Evolutionary conservation across 345 rosid species (phyloP).

Genomic region (Melaleuca alternifolia): DNA sequence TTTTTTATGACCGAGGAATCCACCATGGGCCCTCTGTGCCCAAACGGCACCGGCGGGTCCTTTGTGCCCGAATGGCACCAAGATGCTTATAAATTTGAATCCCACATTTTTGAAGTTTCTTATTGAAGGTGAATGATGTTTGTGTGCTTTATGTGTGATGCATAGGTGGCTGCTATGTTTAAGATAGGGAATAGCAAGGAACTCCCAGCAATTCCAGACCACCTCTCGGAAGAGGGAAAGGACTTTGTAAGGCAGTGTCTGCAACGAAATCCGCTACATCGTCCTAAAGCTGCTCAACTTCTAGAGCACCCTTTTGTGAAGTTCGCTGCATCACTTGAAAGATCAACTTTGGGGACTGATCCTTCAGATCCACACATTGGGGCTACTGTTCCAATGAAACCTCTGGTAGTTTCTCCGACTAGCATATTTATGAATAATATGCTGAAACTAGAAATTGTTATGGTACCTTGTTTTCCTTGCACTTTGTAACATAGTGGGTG

Average conservation of each 20-base stretch:
- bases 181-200: constrained; percentile 76
- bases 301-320: constrained; percentile 58
- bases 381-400: constrained; percentile 15
- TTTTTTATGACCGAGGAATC: no score
- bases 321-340: constrained; percentile 40
- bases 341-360: constrained; percentile 27
- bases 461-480: neutral
- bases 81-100: neutral
- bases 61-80: no score
- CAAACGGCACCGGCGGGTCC: no score
- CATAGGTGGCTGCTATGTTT: constrained; percentile 60
- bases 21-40: no score
- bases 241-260: constrained; percentile 53
- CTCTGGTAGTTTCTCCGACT: constrained; percentile 23
- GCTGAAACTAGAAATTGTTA: neutral
- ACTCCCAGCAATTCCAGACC: constrained; percentile 62
- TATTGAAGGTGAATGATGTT: neutral
- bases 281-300: constrained; percentile 51
- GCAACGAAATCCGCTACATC: constrained; percentile 48
- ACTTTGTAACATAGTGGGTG: neutral
- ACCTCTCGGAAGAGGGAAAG: constrained; percentile 57
- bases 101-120: neutral
- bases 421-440: neutral
- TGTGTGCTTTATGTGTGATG: neutral
- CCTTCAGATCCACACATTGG: constrained; percentile 21